Evolutionary conservation across 441 rosid genomes (phyloP), one percentile per base, ranked within the genome.

Genomic region (Gossypium trilobum): DNA sequence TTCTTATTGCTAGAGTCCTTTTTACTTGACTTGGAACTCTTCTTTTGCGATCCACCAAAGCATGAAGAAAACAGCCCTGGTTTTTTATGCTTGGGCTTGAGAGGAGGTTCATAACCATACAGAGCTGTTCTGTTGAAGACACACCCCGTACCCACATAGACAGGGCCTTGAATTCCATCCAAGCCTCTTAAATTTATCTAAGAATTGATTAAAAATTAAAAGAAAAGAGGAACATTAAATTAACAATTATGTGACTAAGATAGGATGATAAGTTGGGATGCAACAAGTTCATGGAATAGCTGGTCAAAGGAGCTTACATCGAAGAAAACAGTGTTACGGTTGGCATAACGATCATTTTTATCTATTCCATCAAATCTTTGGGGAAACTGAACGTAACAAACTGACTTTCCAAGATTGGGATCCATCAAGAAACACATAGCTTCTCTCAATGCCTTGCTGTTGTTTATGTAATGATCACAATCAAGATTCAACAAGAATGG

Each of bases 91-190:
- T 89, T 91, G 29, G 87, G 89, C 64, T 91, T 95, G 14, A 83
- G 72, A 60, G 97, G 97, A 70, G 97, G 99, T 67, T 95, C 97
- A 79, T 95, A 95, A 52, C 99, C 97, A 75, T 95, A 92, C 74
- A 95, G 82, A 20, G 99, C 97, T 31, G 97, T 88, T 78, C 97
- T 86, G 61, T 92, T 95, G 89, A 95, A 95, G 74, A 92, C 97
- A 66, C 99, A 95, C 54, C 99, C 99, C 5, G 99, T 95, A 75
- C 99, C 99, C 73, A 95, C 99, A 50, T 95, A 95, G 7, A 95
- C 99, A 51, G 97, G 99, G 31, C 99, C 99, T 89, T 95, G 97
- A 80, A 95, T 89, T 46, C 99, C 98, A 79, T 95, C 99, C 68
- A 92, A 82, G 70, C 99, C 98, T 84, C 98, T 92, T 88, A 95